phyloP scores from a whole-genome alignment of 352 stramenopile genomes.

The Thraustotheca clavata region DNA sequence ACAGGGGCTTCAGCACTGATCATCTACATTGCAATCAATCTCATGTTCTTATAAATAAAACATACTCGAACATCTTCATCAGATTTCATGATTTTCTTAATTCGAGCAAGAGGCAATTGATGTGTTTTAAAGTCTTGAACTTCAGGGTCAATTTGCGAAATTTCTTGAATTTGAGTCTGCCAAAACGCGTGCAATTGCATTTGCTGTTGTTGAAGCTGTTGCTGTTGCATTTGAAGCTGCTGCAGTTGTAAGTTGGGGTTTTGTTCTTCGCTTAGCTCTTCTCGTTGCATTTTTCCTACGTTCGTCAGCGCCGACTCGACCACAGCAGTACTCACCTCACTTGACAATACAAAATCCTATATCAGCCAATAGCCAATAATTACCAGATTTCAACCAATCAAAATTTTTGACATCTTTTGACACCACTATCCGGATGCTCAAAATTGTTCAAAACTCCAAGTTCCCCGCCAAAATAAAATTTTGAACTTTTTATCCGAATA shows the following conservation, averaged over 20 bases:
- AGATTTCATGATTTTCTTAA: slow-evolving; percentile 96
- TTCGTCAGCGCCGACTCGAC: not conserved
- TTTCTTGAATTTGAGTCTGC: slow-evolving; percentile 83
- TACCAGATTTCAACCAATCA: not conserved
- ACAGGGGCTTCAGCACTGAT: slow-evolving; percentile 90
- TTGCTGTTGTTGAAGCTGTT: slow-evolving; percentile 84
- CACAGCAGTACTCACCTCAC: not conserved
- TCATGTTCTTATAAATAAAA: not conserved
- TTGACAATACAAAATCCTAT: slow-evolving; percentile 6
- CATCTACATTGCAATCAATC: slow-evolving; percentile 49
- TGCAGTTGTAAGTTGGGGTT: slow-evolving; percentile 71
- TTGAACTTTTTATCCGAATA: no score
- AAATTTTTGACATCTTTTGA: slow-evolving; percentile 2
- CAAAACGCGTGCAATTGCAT: slow-evolving; percentile 81
- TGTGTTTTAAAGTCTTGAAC: slow-evolving; percentile 84
- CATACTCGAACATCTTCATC: slow-evolving; percentile 86
- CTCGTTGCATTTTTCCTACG: slow-evolving; percentile 11
- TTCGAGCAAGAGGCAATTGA: slow-evolving; percentile 86
- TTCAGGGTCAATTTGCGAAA: slow-evolving; percentile 79
- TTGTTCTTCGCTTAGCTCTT: slow-evolving; percentile 19
- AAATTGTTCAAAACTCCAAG: no score
- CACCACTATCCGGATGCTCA: no score
- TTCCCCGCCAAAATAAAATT: no score
- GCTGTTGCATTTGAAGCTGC: slow-evolving; percentile 77
- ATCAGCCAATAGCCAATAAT: slow-evolving; percentile 15